Evolutionary conservation across 345 rosid genomes (phyloP).

Genomic region (Isatis tinctoria): DNA sequence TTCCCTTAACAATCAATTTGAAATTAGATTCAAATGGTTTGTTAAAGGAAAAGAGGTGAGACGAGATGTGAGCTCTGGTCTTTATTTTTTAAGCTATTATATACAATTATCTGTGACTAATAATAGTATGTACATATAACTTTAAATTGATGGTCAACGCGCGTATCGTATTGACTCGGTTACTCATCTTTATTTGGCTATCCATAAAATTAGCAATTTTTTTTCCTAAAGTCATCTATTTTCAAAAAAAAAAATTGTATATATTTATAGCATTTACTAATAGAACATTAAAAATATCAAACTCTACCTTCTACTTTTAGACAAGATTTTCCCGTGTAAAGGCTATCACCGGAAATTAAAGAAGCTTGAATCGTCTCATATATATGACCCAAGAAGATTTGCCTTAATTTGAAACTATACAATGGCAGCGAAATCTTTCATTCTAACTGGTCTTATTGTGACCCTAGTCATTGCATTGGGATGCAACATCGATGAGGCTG

Average conservation of each 20-base stretch:
- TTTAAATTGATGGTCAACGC: slow-evolving; percentile 4
- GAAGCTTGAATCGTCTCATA: slow-evolving; percentile 8
- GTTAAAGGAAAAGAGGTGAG: slow-evolving; percentile 29
- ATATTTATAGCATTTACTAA: background rate
- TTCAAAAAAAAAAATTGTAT: background rate
- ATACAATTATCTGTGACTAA: slow-evolving; percentile 10
- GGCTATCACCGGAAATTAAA: background rate
- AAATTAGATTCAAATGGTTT: slow-evolving; percentile 25
- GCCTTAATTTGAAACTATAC: background rate
- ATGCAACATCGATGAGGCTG: slow-evolving; percentile 6
- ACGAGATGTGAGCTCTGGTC: slow-evolving; percentile 10
- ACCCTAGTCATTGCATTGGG: slow-evolving; percentile 8
- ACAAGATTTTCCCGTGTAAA: background rate
- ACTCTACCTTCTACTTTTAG: slow-evolving; percentile 3
- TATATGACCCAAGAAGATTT: background rate
- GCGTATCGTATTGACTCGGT: background rate
- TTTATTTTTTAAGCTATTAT: background rate
- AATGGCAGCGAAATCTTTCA: slow-evolving; percentile 12
- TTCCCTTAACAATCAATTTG: slow-evolving; percentile 30
- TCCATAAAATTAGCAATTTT: slow-evolving; percentile 1
- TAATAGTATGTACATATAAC: background rate
- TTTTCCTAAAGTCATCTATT: background rate
- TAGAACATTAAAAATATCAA: background rate
- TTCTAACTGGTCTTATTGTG: background rate
- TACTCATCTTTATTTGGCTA: slow-evolving; percentile 6